Base-by-base conservation (phyloP, 2,329 filamentous ascomycete genomes). In the Fusarium poae region DNA sequence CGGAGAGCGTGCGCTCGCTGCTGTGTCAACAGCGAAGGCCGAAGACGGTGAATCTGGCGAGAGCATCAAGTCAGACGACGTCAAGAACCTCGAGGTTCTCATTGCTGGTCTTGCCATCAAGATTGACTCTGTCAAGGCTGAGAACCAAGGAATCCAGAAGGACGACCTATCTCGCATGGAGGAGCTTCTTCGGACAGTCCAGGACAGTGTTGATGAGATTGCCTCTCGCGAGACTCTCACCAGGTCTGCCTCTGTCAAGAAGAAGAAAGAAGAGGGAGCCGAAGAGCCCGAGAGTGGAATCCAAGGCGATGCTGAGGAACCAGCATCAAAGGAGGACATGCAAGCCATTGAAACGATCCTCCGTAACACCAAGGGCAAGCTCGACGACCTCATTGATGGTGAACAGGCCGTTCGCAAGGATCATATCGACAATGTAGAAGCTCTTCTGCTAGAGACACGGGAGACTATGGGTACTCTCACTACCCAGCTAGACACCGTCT, bases 301-400 rank as follows among this genome's bases (percentile, higher is more conserved):
- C 16, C 57, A 56, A 20, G 57, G 62, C 11, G 62, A 65, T 13
- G 69, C 59, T 16, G 71, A 73, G 7, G 80, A 84, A 58, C 81
- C 62, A 74, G 84, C 71, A 72, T 84, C 70, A 77, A 81, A 92
- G 76, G 93, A 97, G 70, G 94, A 98, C 72, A 92, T 94, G 0
- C 89, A 95, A 65, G 93, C 93, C 13, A 94, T 98, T 61, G 95
- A 97, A 78, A 97, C 92, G 0, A 89, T 98, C 49, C 85, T 98
- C 15, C 89, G 91, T 42, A 97, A 97, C 77, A 94, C 94, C 32
- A 97, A 97, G 77, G 89, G 91, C 7, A 92, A 92, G 46, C 83
- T 98, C 12, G 95, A 97, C 61, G 94, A 97, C 62, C 78, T 88
- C 21, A 87, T 97, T 50, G 87, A 94, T 51, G 86, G 89, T 5